A percentile compares a stretch with the other conserved stretches of the same genome.
These are phyloP conservation scores for Mycotypha africana DNA, from an alignment of 371 early-diverging fungal species.

Conservation along the genomic window DNA sequence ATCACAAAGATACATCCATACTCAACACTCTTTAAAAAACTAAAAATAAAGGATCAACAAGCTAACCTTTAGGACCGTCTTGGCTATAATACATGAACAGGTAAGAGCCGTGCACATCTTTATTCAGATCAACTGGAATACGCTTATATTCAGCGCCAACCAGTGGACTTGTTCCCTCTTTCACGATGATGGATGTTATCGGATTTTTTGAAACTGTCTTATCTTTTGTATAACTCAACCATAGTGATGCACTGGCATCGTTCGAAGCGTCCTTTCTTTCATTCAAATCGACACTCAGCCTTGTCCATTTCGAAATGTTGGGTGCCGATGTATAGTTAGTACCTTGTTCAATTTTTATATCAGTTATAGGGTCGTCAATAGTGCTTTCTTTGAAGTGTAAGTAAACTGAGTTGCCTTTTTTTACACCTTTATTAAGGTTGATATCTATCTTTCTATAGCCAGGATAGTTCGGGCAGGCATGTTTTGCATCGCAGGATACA, in stretches of 20 bases:
- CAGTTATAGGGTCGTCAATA: slow-evolving; percentile 20
- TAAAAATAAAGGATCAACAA: too few relatives aligned
- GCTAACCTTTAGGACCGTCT: slow-evolving; percentile 23
- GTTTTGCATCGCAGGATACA: slow-evolving; percentile 16
- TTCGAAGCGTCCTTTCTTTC: slow-evolving; percentile 19
- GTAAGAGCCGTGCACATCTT: slow-evolving; percentile 21
- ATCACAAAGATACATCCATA: not conserved
- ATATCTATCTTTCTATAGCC: slow-evolving; percentile 37
- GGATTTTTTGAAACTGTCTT: slow-evolving; percentile 17
- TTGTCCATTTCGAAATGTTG: slow-evolving; percentile 12
- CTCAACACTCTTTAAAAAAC: not conserved
- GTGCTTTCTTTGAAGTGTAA: slow-evolving; percentile 37
- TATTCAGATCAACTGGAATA: slow-evolving; percentile 27
- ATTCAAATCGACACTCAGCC: slow-evolving; percentile 25
- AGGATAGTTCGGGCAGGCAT: slow-evolving; percentile 29
- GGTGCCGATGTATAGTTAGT: slow-evolving; percentile 4
- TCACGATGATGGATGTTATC: slow-evolving; percentile 22
- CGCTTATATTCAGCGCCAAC: slow-evolving; percentile 28
- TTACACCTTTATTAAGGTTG: slow-evolving; percentile 36
- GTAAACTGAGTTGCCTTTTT: slow-evolving; percentile 30
- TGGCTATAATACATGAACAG: slow-evolving; percentile 29
- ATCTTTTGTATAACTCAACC: slow-evolving; percentile 29
- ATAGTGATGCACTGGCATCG: slow-evolving; percentile 6
- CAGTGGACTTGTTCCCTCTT: slow-evolving; percentile 22
- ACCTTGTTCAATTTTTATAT: slow-evolving; percentile 8